Base-by-base conservation (phyloP, 2,329 filamentous ascomycete species). In the Pseudocercospora cruenta region DNA sequence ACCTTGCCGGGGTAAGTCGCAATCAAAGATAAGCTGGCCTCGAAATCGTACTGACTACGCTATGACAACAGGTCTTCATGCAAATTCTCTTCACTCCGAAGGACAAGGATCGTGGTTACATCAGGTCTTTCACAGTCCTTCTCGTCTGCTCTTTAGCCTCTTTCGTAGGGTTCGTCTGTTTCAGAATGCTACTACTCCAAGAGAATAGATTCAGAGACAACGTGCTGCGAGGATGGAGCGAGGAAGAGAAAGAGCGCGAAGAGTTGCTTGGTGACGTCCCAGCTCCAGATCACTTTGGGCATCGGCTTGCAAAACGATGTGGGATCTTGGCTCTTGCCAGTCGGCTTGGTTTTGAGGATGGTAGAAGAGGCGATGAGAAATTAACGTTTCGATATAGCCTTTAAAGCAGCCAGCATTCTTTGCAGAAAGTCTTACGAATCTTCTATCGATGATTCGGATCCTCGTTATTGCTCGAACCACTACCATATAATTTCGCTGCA, bases 341-440 rank as follows among this genome's bases (percentile, higher is more conserved):
- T 8, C 75, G 77, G 73, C 63, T 80, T 0, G 77, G 79, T 1
- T 66, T 75, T 54, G 79, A 79, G n/a, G 75, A 73, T 1, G 69
- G 70, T 10, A 74, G 78, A 7, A 74, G 78, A 67, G 82, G 82
- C 4, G 82, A 84, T 60, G 81, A 83, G 73, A 82, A 77, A 73
- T 69, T 83, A 57, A 83, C 81, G 0, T 84, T 82, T 71, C 70
- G 78, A 57, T 84, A 83, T 67, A 79, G 80, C 10, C 66, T 79
- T 16, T 80, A 43, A 66, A 47, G 28, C 47, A 19, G 14, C 39
- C 39, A 43, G 16, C 16, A n/a, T n/a, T n/a, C 14, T 43, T 26
- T 24, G 21, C 24, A 10, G 16, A 60, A 54, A 19, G 22, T 54
- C 51, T 12, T 16, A 2, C 51, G 10, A 33, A 2, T 55, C 4